These are phyloP conservation scores for Verticillium albo-atrum DNA, from an alignment of 2,329 filamentous ascomycete species.

Conservation along the genomic window DNA sequence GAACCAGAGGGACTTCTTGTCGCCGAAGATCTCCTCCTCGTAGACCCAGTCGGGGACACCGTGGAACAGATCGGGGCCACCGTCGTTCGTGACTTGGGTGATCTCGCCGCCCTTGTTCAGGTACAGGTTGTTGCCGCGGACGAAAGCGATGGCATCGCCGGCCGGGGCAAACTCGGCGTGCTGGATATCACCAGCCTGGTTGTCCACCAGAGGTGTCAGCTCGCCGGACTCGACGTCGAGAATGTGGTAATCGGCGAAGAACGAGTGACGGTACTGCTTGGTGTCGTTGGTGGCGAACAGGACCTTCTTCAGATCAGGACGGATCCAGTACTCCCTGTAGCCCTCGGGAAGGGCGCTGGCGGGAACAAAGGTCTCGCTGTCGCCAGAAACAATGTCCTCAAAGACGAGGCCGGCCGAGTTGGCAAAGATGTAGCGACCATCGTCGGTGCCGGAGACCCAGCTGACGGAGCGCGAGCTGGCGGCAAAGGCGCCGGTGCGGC, in stretches of 20 bases:
- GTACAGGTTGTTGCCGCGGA: slow-evolving; percentile 62
- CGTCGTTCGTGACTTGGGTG: slow-evolving; percentile 54
- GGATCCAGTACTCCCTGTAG: slow-evolving; percentile 57
- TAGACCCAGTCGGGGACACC: slow-evolving; percentile 79
- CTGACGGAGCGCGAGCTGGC: slow-evolving; percentile 42
- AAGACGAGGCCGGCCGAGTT: slow-evolving; percentile 49
- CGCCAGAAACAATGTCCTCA: slow-evolving; percentile 55
- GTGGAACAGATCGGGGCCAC: slow-evolving; percentile 58
- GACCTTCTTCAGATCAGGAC: slow-evolving; percentile 52
- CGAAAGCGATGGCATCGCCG: slow-evolving; percentile 60
- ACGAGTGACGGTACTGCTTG: slow-evolving; percentile 65
- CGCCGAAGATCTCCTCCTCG: slow-evolving; percentile 62
- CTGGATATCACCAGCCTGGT: slow-evolving; percentile 61
- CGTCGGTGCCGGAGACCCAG: slow-evolving; percentile 55
- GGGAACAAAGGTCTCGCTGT: slow-evolving; percentile 52
- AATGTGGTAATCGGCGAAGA: slow-evolving; percentile 62
- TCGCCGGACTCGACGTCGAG: slow-evolving; percentile 55
- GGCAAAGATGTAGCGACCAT: slow-evolving; percentile 57
- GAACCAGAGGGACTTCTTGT: slow-evolving; percentile 91
- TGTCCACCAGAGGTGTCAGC: slow-evolving; percentile 48
- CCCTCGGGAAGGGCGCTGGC: slow-evolving; percentile 52
- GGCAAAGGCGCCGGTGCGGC: slow-evolving; percentile 41
- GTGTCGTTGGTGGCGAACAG: slow-evolving; percentile 62
- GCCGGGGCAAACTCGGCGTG: slow-evolving; percentile 58
- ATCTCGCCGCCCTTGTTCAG: slow-evolving; percentile 50